Evolutionary conservation across 75 land plant species (phyloP).

Genomic region (Cryptomeria japonica): DNA sequence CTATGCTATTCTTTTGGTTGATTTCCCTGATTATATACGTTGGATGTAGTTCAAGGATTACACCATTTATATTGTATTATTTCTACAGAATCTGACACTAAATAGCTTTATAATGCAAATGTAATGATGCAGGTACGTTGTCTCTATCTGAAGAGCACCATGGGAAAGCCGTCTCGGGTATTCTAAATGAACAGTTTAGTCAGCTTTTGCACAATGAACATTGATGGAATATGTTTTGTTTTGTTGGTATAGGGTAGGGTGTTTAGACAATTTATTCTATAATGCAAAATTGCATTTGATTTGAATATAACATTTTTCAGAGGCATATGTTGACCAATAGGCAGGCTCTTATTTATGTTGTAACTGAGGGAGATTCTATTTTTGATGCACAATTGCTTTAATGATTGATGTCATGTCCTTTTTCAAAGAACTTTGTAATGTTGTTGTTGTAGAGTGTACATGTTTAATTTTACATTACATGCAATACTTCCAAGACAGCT

Average conservation of each 20-base stretch:
- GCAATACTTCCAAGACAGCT: neutral
- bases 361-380: neutral
- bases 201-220: neutral
- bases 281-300: neutral
- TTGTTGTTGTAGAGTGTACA: neutral
- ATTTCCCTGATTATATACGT: neutral
- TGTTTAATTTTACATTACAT: neutral
- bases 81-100: neutral
- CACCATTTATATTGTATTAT: neutral
- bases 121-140: constrained; percentile 59
- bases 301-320: neutral
- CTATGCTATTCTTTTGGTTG: neutral
- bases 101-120: neutral
- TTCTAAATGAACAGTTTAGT: constrained; percentile 21
- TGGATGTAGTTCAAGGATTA: neutral
- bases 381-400: neutral
- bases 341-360: neutral
- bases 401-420: neutral
- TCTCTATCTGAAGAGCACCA: constrained; percentile 80
- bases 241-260: neutral
- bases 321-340: neutral
- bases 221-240: neutral
- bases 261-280: neutral
- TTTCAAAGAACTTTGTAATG: no score
- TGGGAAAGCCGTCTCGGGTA: constrained; percentile 66